Percentiles rank a stretch among this genome's conserved stretches.
Evolutionary conservation across 176 grass and related monocot species (phyloP).

Genomic region (Carex cristatella): DNA sequence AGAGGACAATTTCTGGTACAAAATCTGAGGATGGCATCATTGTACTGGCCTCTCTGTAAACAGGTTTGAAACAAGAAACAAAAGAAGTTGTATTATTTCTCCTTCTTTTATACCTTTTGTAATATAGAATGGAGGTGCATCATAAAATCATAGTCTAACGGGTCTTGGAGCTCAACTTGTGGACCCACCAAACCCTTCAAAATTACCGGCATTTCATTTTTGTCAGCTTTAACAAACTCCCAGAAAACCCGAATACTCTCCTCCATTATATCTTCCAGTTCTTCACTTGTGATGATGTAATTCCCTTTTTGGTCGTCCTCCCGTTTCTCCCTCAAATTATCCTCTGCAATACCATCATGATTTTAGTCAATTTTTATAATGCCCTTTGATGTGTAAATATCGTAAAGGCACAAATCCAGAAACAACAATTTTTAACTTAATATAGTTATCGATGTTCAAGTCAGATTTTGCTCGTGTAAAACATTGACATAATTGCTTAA

Average conservation of each 20-base stretch:
- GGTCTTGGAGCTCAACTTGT: conserved; percentile 66
- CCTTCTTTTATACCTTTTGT: conserved; percentile 57
- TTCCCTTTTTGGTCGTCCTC: conserved; percentile 76
- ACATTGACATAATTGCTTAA: not conserved
- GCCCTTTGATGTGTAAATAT: not conserved
- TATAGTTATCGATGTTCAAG: not conserved
- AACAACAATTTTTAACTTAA: not conserved
- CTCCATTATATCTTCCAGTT: conserved; percentile 73
- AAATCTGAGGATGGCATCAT: conserved; percentile 3
- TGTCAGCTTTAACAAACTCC: conserved; percentile 93
- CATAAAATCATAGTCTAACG: conserved; percentile 59
- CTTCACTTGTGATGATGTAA: conserved; percentile 52
- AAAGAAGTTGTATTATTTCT: conserved; percentile 13
- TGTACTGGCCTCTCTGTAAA: not conserved
- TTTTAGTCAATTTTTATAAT: not conserved
- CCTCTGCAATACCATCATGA: conserved; percentile 48
- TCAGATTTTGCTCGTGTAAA: not conserved
- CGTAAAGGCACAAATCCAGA: not conserved
- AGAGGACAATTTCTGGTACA: not conserved
- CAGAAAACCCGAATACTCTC: conserved; percentile 72
- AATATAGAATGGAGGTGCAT: conserved; percentile 44
- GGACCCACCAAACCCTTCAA: conserved; percentile 53
- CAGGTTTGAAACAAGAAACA: not conserved
- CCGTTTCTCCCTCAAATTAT: conserved; percentile 68
- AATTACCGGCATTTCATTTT: conserved; percentile 43